Evolutionary conservation across 108 stramenopile genomes (phyloP).

Genomic region (Epipyxis sp.): DNA sequence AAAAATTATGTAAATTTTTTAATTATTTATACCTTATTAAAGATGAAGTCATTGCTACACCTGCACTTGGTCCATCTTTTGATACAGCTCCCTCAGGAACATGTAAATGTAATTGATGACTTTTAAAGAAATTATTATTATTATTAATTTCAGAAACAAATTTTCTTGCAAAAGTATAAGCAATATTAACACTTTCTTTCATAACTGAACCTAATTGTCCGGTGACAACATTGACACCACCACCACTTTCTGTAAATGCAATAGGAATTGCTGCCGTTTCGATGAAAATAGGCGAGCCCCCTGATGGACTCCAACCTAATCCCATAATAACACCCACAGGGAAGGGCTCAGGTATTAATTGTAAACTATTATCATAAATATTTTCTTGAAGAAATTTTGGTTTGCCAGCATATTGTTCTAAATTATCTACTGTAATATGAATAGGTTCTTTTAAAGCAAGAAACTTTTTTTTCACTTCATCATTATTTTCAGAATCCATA

Average conservation of each 20-base stretch:
- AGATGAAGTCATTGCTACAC: constrained; percentile 38
- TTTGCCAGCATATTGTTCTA: constrained; percentile 87
- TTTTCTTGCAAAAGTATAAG: constrained; percentile 84
- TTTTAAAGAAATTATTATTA: constrained; percentile 56
- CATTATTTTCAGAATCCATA: constrained; percentile 65
- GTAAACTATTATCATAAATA: not conserved
- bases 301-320: constrained; percentile 93
- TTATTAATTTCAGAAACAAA: constrained; percentile 56
- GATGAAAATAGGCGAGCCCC: constrained; percentile 90
- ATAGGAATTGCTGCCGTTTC: constrained; percentile 59
- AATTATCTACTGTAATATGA: constrained; percentile 59
- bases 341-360: too few relatives aligned
- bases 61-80: constrained; percentile 97
- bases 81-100: constrained; percentile 98
- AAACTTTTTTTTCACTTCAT: constrained; percentile 45
- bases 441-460: not conserved
- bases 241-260: not conserved
- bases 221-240: constrained; percentile 55
- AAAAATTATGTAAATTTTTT: not conserved
- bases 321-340: constrained; percentile 97
- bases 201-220: constrained; percentile 82
- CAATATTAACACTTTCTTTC: constrained; percentile 87
- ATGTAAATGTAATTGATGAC: constrained; percentile 87
- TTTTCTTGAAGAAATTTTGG: constrained; percentile 61
- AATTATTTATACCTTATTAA: not conserved